phyloP scores from a whole-genome alignment of 2,329 filamentous ascomycete species.

The Ceratocystiopsis sp. region DNA sequence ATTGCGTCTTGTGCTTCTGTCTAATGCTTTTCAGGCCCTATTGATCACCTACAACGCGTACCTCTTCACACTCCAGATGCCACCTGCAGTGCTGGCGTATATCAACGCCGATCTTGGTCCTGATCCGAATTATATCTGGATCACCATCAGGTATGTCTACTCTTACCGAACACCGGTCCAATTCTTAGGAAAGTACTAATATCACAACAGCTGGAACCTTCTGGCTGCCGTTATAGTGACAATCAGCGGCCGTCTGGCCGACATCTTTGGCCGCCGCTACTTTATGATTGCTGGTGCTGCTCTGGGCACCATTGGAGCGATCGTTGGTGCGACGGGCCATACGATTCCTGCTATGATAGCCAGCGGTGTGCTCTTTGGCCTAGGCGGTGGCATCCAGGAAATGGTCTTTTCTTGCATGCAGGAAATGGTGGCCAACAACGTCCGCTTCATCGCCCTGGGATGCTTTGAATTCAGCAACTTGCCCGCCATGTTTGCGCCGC shows the following conservation, averaged over 20 bases:
- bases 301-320: slow-evolving; percentile 18
- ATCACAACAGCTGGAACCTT: slow-evolving; percentile 2
- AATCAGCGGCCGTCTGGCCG: slow-evolving; percentile 16
- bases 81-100: slow-evolving; percentile 15
- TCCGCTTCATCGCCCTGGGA: slow-evolving; percentile 16
- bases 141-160: slow-evolving; percentile 9
- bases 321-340: slow-evolving; percentile 21
- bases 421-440: slow-evolving; percentile 20
- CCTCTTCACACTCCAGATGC: slow-evolving; percentile 12
- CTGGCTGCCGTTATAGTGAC: slow-evolving; percentile 4
- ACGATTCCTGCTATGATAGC: slow-evolving; percentile 22
- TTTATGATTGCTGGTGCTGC: slow-evolving; percentile 19
- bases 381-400: slow-evolving; percentile 21
- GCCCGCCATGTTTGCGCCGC: slow-evolving; percentile 14
- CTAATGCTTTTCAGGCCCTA: not conserved
- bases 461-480: slow-evolving; percentile 16
- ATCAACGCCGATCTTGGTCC: slow-evolving; percentile 18
- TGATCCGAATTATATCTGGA: slow-evolving; percentile 17
- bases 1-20: too few species aligned
- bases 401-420: slow-evolving; percentile 19
- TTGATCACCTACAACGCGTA: not conserved
- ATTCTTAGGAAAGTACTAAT: not conserved
- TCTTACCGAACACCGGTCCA: not conserved
- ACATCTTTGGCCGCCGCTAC: slow-evolving; percentile 21
- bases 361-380: slow-evolving; percentile 20